Base-by-base conservation (phyloP, 2,329 filamentous ascomycete species). In the Trichoderma sp. region DNA sequence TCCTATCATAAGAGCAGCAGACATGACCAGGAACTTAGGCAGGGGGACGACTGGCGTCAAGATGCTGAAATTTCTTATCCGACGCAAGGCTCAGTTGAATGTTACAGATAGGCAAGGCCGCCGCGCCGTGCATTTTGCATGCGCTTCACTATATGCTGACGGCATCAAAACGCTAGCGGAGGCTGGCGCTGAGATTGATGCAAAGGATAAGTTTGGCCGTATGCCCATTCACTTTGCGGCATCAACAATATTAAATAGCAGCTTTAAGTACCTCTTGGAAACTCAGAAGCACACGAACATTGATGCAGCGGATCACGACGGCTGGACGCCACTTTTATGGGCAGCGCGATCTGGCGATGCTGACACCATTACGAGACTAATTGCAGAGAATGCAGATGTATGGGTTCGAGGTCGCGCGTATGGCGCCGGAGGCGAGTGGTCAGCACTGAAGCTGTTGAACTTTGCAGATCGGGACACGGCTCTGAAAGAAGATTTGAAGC, bases 241-340 rank as follows among this genome's bases (percentile, higher is more conserved):
- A 33, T 31, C 29, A 27, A 1, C 11, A 1, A 3, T 11, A 11
- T 24, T 19, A 29, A 19, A n/a, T 5, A 16, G 13, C 19, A 1
- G 5, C 13, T 1, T 49, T 2, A 6, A 21, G 3, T 62, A 52
- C 19, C 27, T 62, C 8, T 35, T 52, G 5, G 29, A 52, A 1
- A n/a, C n/a, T 11, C 13, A 16, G 3, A 35, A 52, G 21, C 24
- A 35, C 3, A 19, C 19, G 3, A 5, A 62, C 13, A 24, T 52
- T 3, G 11, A 62, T 31, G 40, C 21, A 3, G 59, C 10, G 31
- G 59, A 62, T 6, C 2, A 52, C 1, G 59, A 62, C 29, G 29
- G n/a, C 2, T 62, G 59, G 59, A 62, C 59, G 21, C 59, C 59
- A 7, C 29, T 62, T 29, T n/a, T 62, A 19, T 62, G 59, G 43